Evolutionary conservation across 1,284 basidiomycete genomes (phyloP), one percentile per base, ranked within the genome.

Genomic region (Chalciporus sp.): DNA sequence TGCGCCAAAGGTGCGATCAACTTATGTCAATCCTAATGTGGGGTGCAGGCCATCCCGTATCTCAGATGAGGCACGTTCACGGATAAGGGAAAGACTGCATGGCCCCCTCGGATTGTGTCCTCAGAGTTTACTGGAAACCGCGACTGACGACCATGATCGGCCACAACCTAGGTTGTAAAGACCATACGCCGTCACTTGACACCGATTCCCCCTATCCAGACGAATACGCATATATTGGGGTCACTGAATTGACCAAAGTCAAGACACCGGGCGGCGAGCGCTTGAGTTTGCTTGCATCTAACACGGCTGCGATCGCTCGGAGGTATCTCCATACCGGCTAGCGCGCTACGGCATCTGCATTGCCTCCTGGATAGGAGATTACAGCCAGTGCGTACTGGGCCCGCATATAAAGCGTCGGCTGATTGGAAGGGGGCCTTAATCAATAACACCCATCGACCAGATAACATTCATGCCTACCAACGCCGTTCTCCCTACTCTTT

Each of bases 401-500:
- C n/a, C 23, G 23, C 48, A 28, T 59, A 64, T 62, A 61, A 64
- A 46, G 23, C 11, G 43, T 14, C 39, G 23, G 6, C 23, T 23
- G 23, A 28, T n/a, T 10, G 31, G 28, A 47, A 40, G 3, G 19
- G n/a, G 35, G n/a, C 6, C 26, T 37, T 6, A 23, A 42, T 17
- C 7, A 1, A 2, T 23, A 7, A 3, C 6, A 16, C 7, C 17
- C 41, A 40, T 7, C 26, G 12, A 16, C 26, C 20, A 23, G 23
- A 23, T 23, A 23, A 6, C 47, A 10, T 33, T 6, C 51, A 72
- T 72, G 67, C 53, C 68, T 14, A 51, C 53, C 4, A 59, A 66
- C n/a, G 52, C 71, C 44, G 60, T 72, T 42, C 71, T 75, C 55
- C 71, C 69, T 20, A 42, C 63, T 4, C 76, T 78, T 48, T 67